These are phyloP conservation scores for Epichloe festucae DNA, from an alignment of 2,329 filamentous ascomycete species.

Conservation along the genomic window DNA sequence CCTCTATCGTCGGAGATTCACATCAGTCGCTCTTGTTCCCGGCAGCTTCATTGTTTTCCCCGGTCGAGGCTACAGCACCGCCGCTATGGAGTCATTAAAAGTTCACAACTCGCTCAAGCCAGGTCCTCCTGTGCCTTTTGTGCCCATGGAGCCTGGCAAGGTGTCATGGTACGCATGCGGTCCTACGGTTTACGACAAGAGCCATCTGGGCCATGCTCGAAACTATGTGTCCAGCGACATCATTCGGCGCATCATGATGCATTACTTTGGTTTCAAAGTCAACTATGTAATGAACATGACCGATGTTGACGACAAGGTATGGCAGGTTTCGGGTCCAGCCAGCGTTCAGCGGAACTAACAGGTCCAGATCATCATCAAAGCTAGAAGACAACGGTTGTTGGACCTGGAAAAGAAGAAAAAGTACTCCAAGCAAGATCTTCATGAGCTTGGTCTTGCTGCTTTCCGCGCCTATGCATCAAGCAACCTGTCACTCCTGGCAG, in stretches of 20 bases:
- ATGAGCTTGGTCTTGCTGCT: slow-evolving; percentile 35
- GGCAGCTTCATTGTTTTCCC: slow-evolving; percentile 12
- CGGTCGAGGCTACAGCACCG: slow-evolving; percentile 22
- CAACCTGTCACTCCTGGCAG: slow-evolving; percentile 39
- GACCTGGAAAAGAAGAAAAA: slow-evolving; percentile 64
- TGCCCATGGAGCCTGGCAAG: slow-evolving; percentile 56
- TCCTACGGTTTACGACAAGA: slow-evolving; percentile 73
- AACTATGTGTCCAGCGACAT: slow-evolving; percentile 91
- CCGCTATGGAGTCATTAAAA: slow-evolving; percentile 45
- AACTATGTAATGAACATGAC: slow-evolving; percentile 91
- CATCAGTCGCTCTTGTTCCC: slow-evolving; percentile 15
- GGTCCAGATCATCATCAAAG: slow-evolving; percentile 42
- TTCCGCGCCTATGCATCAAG: slow-evolving; percentile 43
- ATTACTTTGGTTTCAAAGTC: slow-evolving; percentile 74
- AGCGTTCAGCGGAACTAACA: neutral
- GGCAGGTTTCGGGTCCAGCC: neutral
- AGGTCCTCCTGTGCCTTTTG: slow-evolving; percentile 58
- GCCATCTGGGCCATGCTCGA: slow-evolving; percentile 69
- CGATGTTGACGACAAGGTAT: slow-evolving; percentile 64
- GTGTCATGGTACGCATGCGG: slow-evolving; percentile 85
- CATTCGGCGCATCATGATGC: slow-evolving; percentile 65
- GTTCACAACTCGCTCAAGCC: slow-evolving; percentile 70
- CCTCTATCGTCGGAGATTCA: slow-evolving; percentile 14
- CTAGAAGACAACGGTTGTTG: slow-evolving; percentile 69
- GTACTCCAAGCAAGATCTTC: slow-evolving; percentile 33